phyloP scores from a whole-genome alignment of 495 filamentous ascomycete species.

The Aspergillus leporis region DNA sequence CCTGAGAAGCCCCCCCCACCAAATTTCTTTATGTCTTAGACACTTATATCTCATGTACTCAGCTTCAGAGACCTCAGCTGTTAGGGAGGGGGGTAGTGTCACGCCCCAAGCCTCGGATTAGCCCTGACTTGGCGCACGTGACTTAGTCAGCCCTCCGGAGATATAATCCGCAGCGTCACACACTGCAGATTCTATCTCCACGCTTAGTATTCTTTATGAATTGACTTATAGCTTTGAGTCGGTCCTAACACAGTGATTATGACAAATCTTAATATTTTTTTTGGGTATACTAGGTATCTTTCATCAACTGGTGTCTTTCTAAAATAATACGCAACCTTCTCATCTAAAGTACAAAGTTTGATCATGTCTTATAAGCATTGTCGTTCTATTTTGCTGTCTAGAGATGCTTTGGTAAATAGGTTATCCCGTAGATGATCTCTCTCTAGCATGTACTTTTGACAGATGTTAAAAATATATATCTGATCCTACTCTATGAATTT shows the following conservation, averaged over 20 bases:
- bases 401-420: neutral
- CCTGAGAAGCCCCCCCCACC: no score
- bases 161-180: no score
- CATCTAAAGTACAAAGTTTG: slow-evolving; percentile 3
- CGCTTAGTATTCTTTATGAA: no score
- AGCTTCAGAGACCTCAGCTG: no score
- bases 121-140: no score
- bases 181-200: no score
- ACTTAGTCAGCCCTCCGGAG: no score
- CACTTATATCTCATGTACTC: no score
- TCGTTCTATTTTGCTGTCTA: slow-evolving; percentile 10
- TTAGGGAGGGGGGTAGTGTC: no score
- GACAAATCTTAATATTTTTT: slow-evolving; percentile 4
- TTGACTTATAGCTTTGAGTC: no score
- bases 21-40: no score
- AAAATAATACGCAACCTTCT: slow-evolving; percentile 11
- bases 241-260: neutral
- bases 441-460: slow-evolving; percentile 13
- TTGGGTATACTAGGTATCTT: neutral
- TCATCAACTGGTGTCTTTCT: neutral
- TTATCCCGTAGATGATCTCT: neutral
- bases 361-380: slow-evolving; percentile 14
- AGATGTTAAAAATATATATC: slow-evolving; percentile 12
- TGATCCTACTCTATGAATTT: slow-evolving; percentile 9
- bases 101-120: no score